Percentiles rank a stretch among this genome's conserved stretches.
These are phyloP conservation scores for Candida insectorum DNA, from an alignment of 805 yeast genomes.

Conservation along the genomic window DNA sequence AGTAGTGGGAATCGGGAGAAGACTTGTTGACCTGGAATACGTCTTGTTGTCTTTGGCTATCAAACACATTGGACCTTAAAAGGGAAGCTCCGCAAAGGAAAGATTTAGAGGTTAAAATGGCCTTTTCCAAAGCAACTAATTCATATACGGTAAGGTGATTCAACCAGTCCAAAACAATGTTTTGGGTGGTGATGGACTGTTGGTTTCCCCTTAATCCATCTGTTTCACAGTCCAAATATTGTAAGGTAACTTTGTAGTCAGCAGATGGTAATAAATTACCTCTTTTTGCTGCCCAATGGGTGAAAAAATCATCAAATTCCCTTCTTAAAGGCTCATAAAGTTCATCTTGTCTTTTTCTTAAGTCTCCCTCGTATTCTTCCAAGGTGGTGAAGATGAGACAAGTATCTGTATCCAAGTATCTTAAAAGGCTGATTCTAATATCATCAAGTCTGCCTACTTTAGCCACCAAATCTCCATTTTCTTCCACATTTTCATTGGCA, in stretches of 20 bases:
- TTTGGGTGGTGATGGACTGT: conserved; percentile 59
- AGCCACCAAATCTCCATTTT: conserved; percentile 45
- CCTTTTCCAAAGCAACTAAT: conserved; percentile 83
- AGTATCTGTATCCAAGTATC: conserved; percentile 93
- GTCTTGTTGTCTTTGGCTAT: conserved; percentile 14
- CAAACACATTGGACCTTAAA: conserved; percentile 44
- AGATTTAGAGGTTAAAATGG: conserved; percentile 83
- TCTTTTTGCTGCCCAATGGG: conserved; percentile 31
- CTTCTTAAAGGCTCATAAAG: conserved; percentile 70
- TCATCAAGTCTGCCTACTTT: conserved; percentile 62
- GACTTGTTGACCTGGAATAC: conserved; percentile 36
- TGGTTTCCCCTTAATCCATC: conserved; percentile 79
- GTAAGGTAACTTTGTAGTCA: conserved; percentile 38
- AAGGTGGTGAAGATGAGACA: conserved; percentile 79
- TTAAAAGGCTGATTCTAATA: conserved; percentile 58
- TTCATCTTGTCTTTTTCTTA: conserved; percentile 77
- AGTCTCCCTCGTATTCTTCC: conserved; percentile 76
- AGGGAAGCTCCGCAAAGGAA: conserved; percentile 76
- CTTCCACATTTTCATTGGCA: conserved; percentile 21
- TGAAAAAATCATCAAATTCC: conserved; percentile 60
- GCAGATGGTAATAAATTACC: conserved; percentile 13
- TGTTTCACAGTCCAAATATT: conserved; percentile 72
- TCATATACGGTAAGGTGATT: conserved; percentile 65
- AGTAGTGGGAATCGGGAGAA: conserved; percentile 24
- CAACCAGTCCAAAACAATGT: conserved; percentile 65